These are phyloP conservation scores for Pouteria campechiana DNA, from an alignment of 179 eudicot genomes.

Conservation along the genomic window DNA sequence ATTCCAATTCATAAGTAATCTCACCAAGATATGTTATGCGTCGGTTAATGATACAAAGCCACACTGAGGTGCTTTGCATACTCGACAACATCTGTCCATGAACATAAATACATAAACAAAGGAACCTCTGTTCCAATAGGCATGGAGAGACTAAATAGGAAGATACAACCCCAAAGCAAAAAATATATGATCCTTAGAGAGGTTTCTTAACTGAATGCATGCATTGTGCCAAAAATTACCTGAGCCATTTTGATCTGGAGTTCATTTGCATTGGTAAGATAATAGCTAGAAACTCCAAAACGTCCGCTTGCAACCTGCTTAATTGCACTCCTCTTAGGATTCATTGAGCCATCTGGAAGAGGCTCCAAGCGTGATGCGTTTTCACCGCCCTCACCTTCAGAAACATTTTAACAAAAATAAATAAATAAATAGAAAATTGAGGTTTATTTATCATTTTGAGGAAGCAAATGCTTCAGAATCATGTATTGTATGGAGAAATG, in stretches of 20 bases:
- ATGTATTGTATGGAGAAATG: no score
- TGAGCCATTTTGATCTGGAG: slow-evolving; percentile 99
- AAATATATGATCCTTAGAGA: no score
- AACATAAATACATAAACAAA: slow-evolving; percentile 60
- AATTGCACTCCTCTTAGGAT: slow-evolving; percentile 85
- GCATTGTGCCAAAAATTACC: slow-evolving; percentile 37
- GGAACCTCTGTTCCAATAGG: slow-evolving; percentile 54
- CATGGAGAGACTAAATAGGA: slow-evolving; percentile 26
- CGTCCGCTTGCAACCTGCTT: slow-evolving; percentile 99
- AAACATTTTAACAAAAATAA: slow-evolving; percentile 3
- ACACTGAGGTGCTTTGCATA: slow-evolving; percentile 53
- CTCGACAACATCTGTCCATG: slow-evolving; percentile 57
- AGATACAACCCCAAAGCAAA: slow-evolving; percentile 8
- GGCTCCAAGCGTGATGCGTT: slow-evolving; percentile 92
- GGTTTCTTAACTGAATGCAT: neutral
- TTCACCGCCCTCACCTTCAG: slow-evolving; percentile 97
- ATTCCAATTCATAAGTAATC: slow-evolving; percentile 23
- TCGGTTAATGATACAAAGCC: slow-evolving; percentile 70
- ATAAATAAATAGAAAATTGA: neutral
- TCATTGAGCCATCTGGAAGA: slow-evolving; percentile 82
- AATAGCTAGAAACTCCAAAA: slow-evolving; percentile 96
- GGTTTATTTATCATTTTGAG: no score
- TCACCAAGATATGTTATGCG: slow-evolving; percentile 66
- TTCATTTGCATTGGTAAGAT: slow-evolving; percentile 95
- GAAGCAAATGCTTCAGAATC: no score